Evolutionary conservation across 495 filamentous ascomycete species (phyloP).

Genomic region (Podospora bellae-mahoneyi): DNA sequence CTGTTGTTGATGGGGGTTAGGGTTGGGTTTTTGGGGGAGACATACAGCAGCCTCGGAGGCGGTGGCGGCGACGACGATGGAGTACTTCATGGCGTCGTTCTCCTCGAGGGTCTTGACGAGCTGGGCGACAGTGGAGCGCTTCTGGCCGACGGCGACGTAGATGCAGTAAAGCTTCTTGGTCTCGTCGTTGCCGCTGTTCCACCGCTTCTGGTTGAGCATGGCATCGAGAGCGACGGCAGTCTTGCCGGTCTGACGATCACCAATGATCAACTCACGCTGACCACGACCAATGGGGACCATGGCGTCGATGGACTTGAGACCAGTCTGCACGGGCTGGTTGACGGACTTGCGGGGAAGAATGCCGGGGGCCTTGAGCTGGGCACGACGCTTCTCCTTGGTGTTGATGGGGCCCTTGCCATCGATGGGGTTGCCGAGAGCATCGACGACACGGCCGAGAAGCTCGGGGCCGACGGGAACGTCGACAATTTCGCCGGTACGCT

Average conservation of each 20-base stretch:
- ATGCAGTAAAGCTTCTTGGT: slow-evolving; percentile 98
- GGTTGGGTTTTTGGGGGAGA: slow-evolving; percentile 1
- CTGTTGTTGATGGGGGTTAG: not conserved
- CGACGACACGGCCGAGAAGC: slow-evolving; percentile 95
- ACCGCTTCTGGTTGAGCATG: slow-evolving; percentile 98
- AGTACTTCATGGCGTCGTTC: slow-evolving; percentile 99
- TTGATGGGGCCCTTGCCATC: slow-evolving; percentile 98
- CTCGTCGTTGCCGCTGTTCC: slow-evolving; percentile 89
- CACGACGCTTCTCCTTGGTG: slow-evolving; percentile 86
- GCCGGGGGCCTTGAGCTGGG: slow-evolving; percentile 97
- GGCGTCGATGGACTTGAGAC: slow-evolving; percentile 97
- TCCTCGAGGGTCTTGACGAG: slow-evolving; percentile 99
- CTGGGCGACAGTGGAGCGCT: slow-evolving; percentile 98
- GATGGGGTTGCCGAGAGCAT: slow-evolving; percentile 97
- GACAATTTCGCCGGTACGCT: slow-evolving; percentile 99
- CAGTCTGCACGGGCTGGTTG: slow-evolving; percentile 98
- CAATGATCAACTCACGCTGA: slow-evolving; percentile 99
- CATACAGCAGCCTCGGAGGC: slow-evolving; percentile 87
- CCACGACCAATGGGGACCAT: slow-evolving; percentile 99
- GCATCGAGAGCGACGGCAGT: slow-evolving; percentile 97
- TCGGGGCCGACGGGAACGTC: slow-evolving; percentile 92
- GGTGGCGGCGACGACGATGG: slow-evolving; percentile 89
- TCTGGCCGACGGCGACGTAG: slow-evolving; percentile 98
- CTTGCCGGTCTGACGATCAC: slow-evolving; percentile 99
- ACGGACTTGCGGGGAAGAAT: slow-evolving; percentile 96